phyloP scores from a whole-genome alignment of 352 stramenopile species.

The Pythium guiyangense region DNA sequence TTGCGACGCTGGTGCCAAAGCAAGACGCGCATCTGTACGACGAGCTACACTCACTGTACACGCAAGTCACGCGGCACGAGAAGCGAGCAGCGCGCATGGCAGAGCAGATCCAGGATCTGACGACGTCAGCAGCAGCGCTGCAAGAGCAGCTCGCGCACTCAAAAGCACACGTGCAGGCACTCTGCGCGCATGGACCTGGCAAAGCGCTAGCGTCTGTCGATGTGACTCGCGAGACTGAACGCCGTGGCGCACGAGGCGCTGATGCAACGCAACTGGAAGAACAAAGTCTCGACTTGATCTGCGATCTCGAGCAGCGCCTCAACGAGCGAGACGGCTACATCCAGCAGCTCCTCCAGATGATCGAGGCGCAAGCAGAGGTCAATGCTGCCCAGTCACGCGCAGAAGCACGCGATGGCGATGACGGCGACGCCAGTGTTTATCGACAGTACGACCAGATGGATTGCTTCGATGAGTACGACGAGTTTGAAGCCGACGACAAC shows the following conservation, averaged over 20 bases:
- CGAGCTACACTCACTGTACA: constrained; percentile 28
- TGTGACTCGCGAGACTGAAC: neutral
- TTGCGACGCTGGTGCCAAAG: constrained; percentile 14
- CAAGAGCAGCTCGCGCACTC: neutral
- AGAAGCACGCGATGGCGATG: neutral
- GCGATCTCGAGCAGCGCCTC: constrained; percentile 1
- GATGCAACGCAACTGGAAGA: neutral
- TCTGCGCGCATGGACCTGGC: neutral
- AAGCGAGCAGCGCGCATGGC: constrained; percentile 2
- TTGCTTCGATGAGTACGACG: neutral
- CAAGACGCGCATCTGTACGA: constrained; percentile 19
- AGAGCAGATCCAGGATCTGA: constrained; percentile 9
- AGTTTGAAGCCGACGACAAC: constrained; percentile 3
- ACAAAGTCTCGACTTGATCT: neutral
- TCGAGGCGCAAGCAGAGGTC: constrained; percentile 8
- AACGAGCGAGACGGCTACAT: constrained; percentile 4
- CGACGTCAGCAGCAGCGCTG: constrained; percentile 10
- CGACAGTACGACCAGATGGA: neutral
- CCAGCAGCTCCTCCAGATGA: constrained; percentile 6
- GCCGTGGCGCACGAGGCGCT: neutral
- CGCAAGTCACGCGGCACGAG: constrained; percentile 12
- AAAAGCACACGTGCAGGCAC: neutral
- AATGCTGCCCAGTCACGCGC: neutral
- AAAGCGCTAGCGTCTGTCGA: neutral
- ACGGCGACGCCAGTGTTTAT: neutral